These are phyloP conservation scores for Metschnikowia anglica DNA, from an alignment of 805 yeast species.

Conservation along the genomic window DNA sequence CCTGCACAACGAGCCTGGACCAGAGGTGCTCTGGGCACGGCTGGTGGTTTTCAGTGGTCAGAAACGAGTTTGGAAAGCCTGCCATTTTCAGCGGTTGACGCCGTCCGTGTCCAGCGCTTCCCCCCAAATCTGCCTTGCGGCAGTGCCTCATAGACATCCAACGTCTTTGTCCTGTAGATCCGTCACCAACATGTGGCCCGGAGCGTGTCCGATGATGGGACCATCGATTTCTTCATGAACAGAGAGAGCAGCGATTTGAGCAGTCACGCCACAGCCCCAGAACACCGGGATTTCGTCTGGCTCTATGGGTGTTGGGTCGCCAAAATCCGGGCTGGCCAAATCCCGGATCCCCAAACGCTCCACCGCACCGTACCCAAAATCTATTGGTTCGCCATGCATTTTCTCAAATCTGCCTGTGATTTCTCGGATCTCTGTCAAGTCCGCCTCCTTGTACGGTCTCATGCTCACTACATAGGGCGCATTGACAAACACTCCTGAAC, in stretches of 20 bases:
- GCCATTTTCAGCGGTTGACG: too few species aligned
- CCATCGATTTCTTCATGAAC: conserved; percentile 29
- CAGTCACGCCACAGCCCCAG: conserved; percentile 48
- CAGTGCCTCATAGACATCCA: background rate
- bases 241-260: conserved; percentile 33
- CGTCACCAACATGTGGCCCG: conserved; percentile 38
- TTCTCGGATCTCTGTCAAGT: conserved; percentile 29
- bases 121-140: too few species aligned
- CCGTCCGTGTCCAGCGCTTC: too few species aligned
- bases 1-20: too few species aligned
- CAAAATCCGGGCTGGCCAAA: conserved; percentile 35
- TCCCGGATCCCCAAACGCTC: conserved; percentile 35
- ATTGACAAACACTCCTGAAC: conserved; percentile 31
- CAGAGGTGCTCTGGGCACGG: too few species aligned
- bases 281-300: conserved; percentile 42
- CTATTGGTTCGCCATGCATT: conserved; percentile 44
- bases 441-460: conserved; percentile 36
- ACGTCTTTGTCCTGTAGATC: conserved; percentile 29
- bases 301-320: conserved; percentile 30
- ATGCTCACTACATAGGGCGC: conserved; percentile 42
- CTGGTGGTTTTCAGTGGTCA: too few species aligned
- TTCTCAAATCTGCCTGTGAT: conserved; percentile 30
- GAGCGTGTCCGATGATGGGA: conserved; percentile 33
- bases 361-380: conserved; percentile 40
- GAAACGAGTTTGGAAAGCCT: too few species aligned